These are phyloP conservation scores for Venturia oleaginea DNA, from an alignment of 2,329 filamentous ascomycete genomes.

Conservation along the genomic window DNA sequence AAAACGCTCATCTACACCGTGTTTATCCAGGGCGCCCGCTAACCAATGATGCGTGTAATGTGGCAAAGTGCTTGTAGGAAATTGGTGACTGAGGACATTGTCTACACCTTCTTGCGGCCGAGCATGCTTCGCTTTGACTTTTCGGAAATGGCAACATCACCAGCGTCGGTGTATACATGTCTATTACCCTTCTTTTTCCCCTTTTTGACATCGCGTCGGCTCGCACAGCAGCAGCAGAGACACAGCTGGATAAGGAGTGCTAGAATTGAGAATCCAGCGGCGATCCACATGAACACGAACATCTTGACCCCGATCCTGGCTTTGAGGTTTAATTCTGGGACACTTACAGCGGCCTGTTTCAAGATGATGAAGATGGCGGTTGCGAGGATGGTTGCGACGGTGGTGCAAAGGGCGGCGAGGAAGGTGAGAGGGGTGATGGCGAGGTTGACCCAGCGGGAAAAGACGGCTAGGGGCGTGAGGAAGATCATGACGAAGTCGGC, in stretches of 20 bases:
- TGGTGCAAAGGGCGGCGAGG: constrained; percentile 56
- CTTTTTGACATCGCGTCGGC: constrained; percentile 43
- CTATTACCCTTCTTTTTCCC: constrained; percentile 36
- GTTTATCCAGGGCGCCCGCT: not conserved
- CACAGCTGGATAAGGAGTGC: constrained; percentile 61
- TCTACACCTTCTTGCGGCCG: not conserved
- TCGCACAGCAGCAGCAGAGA: constrained; percentile 68
- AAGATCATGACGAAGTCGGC: constrained; percentile 67
- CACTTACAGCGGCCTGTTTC: constrained; percentile 60
- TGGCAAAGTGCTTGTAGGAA: not conserved
- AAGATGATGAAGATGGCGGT: constrained; percentile 69
- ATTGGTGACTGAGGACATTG: not conserved
- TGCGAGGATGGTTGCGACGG: constrained; percentile 63
- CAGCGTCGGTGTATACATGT: constrained; percentile 16
- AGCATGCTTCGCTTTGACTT: not conserved
- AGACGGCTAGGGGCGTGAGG: constrained; percentile 45
- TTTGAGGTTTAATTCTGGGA: constrained; percentile 66
- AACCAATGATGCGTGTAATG: not conserved
- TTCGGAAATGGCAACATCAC: not conserved
- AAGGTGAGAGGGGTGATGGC: constrained; percentile 60
- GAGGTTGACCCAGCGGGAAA: constrained; percentile 49
- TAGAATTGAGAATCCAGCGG: constrained; percentile 54
- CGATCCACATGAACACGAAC: constrained; percentile 87
- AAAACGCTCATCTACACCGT: too few relatives aligned
- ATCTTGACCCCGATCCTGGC: constrained; percentile 63